Conservation (phyloP, 768 basidiomycete genomes). For the Tricholoma matsutake region DNA sequence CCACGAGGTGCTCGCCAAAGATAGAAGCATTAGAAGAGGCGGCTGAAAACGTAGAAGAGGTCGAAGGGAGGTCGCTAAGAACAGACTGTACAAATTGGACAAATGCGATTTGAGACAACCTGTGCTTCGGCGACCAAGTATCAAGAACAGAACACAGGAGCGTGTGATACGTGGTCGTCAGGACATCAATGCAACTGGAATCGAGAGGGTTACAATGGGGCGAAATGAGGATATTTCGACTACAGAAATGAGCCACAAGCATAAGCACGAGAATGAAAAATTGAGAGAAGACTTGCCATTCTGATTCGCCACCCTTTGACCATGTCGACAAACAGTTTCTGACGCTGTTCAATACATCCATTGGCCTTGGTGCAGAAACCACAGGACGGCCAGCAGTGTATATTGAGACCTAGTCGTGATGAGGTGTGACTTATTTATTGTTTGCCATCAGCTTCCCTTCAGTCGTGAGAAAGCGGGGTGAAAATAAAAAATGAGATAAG, state of each 20-base stretch:
- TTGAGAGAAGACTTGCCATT: conserved; percentile 47
- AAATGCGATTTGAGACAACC: conserved; percentile 48
- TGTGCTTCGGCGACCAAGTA: conserved; percentile 49
- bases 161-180: conserved; percentile 68
- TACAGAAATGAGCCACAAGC: conserved; percentile 26
- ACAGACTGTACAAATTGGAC: conserved; percentile 65
- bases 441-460: not conserved
- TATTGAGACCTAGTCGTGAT: not conserved
- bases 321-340: conserved; percentile 49
- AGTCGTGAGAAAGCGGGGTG: too few relatives aligned
- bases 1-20: conserved; percentile 72
- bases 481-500: too few relatives aligned
- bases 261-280: conserved; percentile 16
- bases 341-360: conserved; percentile 61
- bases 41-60: conserved; percentile 57
- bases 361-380: conserved; percentile 20
- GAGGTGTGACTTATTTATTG: not conserved
- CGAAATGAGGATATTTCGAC: conserved; percentile 58
- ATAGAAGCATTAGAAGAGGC: conserved; percentile 38
- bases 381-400: not conserved
- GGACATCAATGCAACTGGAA: conserved; percentile 47
- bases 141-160: conserved; percentile 57
- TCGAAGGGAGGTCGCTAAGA: conserved; percentile 61
- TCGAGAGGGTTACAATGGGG: conserved; percentile 60
- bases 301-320: conserved; percentile 55